Evolutionary conservation across 805 yeast genomes (phyloP).

Genomic region (Candida nemodendra): DNA sequence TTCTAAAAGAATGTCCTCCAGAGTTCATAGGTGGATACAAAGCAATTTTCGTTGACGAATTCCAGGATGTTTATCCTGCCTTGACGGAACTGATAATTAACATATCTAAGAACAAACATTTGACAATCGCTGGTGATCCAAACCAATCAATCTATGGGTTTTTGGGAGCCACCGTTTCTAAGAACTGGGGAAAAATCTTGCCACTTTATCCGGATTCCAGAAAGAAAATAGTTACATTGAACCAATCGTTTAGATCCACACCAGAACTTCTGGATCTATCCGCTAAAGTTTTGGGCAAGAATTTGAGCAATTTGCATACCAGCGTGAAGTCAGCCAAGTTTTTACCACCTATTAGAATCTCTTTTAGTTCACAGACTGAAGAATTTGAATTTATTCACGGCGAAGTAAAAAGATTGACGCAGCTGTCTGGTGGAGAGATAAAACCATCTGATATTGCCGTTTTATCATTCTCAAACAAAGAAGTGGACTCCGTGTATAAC

Average conservation of each 20-base stretch:
- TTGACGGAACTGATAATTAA: slow-evolving; percentile 45
- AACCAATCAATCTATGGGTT: slow-evolving; percentile 70
- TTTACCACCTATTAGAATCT: slow-evolving; percentile 24
- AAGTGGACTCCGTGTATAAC: slow-evolving; percentile 39
- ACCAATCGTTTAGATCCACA: slow-evolving; percentile 59
- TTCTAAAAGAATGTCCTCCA: slow-evolving; percentile 19
- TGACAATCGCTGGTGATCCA: slow-evolving; percentile 70
- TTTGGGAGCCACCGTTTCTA: slow-evolving; percentile 45
- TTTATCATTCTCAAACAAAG: slow-evolving; percentile 51
- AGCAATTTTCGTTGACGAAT: slow-evolving; percentile 64
- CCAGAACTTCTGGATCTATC: slow-evolving; percentile 54
- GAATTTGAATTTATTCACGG: slow-evolving; percentile 43
- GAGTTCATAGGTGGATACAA: slow-evolving; percentile 28
- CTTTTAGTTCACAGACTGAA: slow-evolving; percentile 31
- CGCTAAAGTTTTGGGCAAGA: slow-evolving; percentile 25
- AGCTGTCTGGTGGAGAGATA: slow-evolving; percentile 41
- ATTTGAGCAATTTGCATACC: slow-evolving; percentile 10
- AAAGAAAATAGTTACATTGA: slow-evolving; percentile 36
- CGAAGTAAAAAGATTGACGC: slow-evolving; percentile 44
- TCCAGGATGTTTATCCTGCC: slow-evolving; percentile 63
- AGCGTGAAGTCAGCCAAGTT: slow-evolving; percentile 20
- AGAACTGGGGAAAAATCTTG: slow-evolving; percentile 23
- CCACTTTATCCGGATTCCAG: slow-evolving; percentile 17
- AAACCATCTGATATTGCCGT: slow-evolving; percentile 51
- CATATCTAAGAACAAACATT: slow-evolving; percentile 43